phyloP scores from a whole-genome alignment of 2,329 filamentous ascomycete genomes.

The Calcarisporium arbuscula region DNA sequence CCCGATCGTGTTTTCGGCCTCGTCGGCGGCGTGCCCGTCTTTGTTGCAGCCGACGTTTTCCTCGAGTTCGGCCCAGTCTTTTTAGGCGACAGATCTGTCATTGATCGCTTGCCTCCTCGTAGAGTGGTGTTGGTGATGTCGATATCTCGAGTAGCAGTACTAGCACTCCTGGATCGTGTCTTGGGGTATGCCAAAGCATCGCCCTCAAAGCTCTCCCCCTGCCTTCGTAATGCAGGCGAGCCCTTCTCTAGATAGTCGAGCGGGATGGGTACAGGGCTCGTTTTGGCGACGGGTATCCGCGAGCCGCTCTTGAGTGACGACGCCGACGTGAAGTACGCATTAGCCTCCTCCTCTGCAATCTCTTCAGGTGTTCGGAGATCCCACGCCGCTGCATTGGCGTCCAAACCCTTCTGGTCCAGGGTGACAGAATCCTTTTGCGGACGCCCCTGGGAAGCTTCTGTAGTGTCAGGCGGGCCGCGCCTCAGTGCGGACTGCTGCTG shows the following conservation, averaged over 20 bases:
- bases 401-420: constrained; percentile 30
- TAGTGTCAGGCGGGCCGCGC: no score
- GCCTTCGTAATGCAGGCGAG: constrained; percentile 57
- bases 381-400: constrained; percentile 48
- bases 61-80: constrained; percentile 35
- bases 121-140: constrained; percentile 12
- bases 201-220: constrained; percentile 49
- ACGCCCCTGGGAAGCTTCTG: constrained; percentile 21
- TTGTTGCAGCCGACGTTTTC: constrained; percentile 40
- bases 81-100: constrained; percentile 48
- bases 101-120: constrained; percentile 32
- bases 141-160: constrained; percentile 40
- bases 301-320: constrained; percentile 60
- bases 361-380: constrained; percentile 75
- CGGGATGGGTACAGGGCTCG: constrained; percentile 71
- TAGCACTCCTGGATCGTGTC: constrained; percentile 64
- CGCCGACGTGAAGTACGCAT: constrained; percentile 44
- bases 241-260: constrained; percentile 68
- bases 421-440: constrained; percentile 41
- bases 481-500: constrained; percentile 27
- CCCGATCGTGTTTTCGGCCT: constrained; percentile 59
- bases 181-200: constrained; percentile 47
- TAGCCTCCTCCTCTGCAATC: constrained; percentile 54
- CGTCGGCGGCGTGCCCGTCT: constrained; percentile 33
- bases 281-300: constrained; percentile 79